Evolutionary conservation across 306 rosid species (phyloP), one percentile per base, ranked within the genome.

Genomic region (Rosa multiflora): DNA sequence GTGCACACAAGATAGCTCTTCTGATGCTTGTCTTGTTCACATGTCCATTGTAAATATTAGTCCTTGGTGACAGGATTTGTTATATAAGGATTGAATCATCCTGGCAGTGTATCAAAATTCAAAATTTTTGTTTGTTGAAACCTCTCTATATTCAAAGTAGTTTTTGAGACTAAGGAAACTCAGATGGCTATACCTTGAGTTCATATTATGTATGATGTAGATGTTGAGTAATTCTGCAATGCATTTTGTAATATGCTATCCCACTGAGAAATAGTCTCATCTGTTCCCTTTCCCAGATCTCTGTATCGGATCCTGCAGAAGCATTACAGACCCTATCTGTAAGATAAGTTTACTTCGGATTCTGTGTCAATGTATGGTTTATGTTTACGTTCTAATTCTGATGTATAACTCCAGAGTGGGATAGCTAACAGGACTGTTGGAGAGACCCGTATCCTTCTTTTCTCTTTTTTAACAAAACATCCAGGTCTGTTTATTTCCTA

Each of bases 341-440:
- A 93, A 91, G 98, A 74, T 64, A 80, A 47, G 73, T 77, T 68
- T 82, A 23, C 74, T 64, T 75, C 74, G 15, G 47, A 52, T 66
- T 80, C 55, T 58, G 72, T 37, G 61, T 43, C 56, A 52, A 67
- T 76, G 21, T 64, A 71, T 75, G 35, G 79, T 56, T 15, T 62
- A 26, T 40, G 55, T 43, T 73, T 70, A 47, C 48, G 10, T 58
- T 85, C 80, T 87, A 76, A 87, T 47, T 48, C 74, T 75, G 82
- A 78, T 51, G 76, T 77, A 67, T 62, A 76, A 78, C 47, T 83
- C 85, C 86, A 93, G 97, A 85, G 79, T 67, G 98, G 98, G 71
- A 84, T 93, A 86, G 92, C 90, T 80, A 91, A 93, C 85, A 86
- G 97, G 82, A 89, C 95, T 49, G 97, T 93, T 74, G 98, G 97